These are phyloP conservation scores for Clavispora fructus DNA, from an alignment of 805 yeast genomes.

Conservation along the genomic window DNA sequence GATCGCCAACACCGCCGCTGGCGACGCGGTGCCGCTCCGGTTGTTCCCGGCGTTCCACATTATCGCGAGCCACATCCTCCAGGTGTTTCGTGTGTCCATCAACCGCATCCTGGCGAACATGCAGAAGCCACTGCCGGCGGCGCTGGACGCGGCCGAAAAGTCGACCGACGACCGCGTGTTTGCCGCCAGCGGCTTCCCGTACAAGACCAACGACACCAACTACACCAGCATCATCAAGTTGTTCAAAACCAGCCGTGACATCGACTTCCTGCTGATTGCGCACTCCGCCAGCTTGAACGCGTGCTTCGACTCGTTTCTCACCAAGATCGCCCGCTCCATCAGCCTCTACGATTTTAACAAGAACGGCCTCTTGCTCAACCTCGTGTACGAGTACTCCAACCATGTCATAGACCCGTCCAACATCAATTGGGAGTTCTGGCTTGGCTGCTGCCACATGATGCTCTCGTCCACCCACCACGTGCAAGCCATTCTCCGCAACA, in stretches of 20 bases:
- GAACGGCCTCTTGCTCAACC: slow-evolving; percentile 36
- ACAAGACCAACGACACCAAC: slow-evolving; percentile 28
- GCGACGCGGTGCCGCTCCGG: slow-evolving; percentile 2
- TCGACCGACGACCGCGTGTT: slow-evolving; percentile 1
- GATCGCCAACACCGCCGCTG: slow-evolving; percentile 14
- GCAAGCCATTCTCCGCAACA: slow-evolving; percentile 55
- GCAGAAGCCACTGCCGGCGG: background rate
- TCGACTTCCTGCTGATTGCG: slow-evolving; percentile 20
- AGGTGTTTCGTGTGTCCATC: slow-evolving; percentile 33
- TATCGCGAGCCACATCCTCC: slow-evolving; percentile 43
- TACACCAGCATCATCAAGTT: slow-evolving; percentile 37
- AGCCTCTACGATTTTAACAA: slow-evolving; percentile 34
- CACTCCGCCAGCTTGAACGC: slow-evolving; percentile 14
- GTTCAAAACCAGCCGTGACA: slow-evolving; percentile 35
- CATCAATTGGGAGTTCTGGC: slow-evolving; percentile 78
- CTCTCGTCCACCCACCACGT: slow-evolving; percentile 54
- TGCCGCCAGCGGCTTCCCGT: slow-evolving; percentile 4
- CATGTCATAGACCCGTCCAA: slow-evolving; percentile 23
- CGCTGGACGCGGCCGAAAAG: background rate
- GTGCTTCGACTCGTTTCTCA: slow-evolving; percentile 30
- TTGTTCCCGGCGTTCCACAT: slow-evolving; percentile 39
- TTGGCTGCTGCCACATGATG: slow-evolving; percentile 53
- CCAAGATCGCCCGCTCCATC: slow-evolving; percentile 29
- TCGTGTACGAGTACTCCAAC: slow-evolving; percentile 35
- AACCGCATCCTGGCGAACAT: slow-evolving; percentile 9